Evolutionary conservation across 2,329 filamentous ascomycete genomes (phyloP), one percentile per base, ranked within the genome.

Genomic region (Zymoseptoria tritici): DNA sequence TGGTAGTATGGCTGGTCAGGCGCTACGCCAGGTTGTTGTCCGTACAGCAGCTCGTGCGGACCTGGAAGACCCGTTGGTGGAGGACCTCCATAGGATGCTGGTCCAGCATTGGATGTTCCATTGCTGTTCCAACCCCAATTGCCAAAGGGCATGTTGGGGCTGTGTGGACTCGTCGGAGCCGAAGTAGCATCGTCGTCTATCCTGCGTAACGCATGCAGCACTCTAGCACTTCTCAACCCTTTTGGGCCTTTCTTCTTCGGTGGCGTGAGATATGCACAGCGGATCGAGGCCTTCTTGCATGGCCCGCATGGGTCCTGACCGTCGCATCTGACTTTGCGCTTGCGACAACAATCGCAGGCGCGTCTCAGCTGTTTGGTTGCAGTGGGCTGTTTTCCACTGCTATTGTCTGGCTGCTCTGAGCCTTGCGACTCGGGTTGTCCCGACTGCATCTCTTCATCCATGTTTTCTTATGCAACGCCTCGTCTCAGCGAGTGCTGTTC

Each of bases 211-310:
- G 70, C 71, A 62, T 73, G 70, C 20, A 74, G 60, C 16, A 74
- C 72, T 50, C 69, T 62, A 5, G 70, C 70, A 59, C 70, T 72
- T 22, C 72, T 61, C 60, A 74, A 58, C 9, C 72, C 71, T 52
- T 73, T 73, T 5, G 72, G 72, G 1, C 72, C 72, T 58, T 74
- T 74, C 68, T 74, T 74, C 65, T 71, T 72, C 9, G 71, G 68
- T 22, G 70, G 67, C 55, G 73, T 70, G 8, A 74, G 65, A 58
- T 73, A 74, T 50, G 70, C 70, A 60, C 72, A 74, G 61, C 68
- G 62, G 52, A 74, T 72, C 7, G 64, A 59, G 3, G 72, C 71
- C 62, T 73, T 74, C 57, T 66, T 67, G 60, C 72, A 74, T 19
- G 72, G 72, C 13, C 62, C 63, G 61, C 72, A 73, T 22, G 72